Conservation (phyloP, 2,329 filamentous ascomycete species). For the Phoma sp. region DNA sequence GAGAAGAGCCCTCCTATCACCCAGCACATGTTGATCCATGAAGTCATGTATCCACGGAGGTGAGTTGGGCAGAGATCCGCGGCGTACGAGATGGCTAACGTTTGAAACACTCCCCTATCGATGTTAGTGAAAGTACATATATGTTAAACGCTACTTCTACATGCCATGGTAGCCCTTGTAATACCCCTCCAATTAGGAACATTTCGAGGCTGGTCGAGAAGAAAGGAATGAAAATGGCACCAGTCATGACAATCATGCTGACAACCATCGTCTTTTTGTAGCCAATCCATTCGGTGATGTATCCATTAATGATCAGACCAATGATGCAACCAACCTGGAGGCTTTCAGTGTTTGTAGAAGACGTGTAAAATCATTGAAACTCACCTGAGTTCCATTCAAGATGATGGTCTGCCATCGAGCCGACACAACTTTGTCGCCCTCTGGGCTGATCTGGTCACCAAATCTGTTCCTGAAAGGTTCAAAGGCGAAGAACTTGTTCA, state of each 20-base stretch:
- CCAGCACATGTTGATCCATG: constrained; percentile 77
- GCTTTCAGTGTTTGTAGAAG: constrained; percentile 13
- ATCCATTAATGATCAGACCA: constrained; percentile 53
- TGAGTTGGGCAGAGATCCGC: constrained; percentile 68
- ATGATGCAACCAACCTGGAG: constrained; percentile 48
- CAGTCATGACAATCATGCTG: constrained; percentile 31
- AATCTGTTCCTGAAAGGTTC: constrained; percentile 50
- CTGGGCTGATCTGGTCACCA: constrained; percentile 41
- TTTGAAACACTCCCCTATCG: constrained; percentile 19
- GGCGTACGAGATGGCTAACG: constrained; percentile 32
- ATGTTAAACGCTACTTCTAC: constrained; percentile 48
- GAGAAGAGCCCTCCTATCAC: constrained; percentile 69
- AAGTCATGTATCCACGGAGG: constrained; percentile 60
- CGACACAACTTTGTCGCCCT: constrained; percentile 47
- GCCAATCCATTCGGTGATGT: constrained; percentile 50
- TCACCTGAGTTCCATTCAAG: constrained; percentile 50
- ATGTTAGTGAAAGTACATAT: not conserved
- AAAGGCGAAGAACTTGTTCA: constrained; percentile 74
- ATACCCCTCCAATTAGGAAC: constrained; percentile 63
- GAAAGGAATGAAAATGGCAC: constrained; percentile 36
- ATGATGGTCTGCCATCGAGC: constrained; percentile 53
- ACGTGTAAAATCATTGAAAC: constrained; percentile 3
- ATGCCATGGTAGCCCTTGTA: constrained; percentile 52
- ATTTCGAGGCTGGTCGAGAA: constrained; percentile 55
- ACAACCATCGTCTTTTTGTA: constrained; percentile 37